A percentile compares a stretch with the other conserved stretches of the same genome.
Evolutionary conservation across 2,329 filamentous ascomycete genomes (phyloP).

Genomic region (Exserohilum rostratum): DNA sequence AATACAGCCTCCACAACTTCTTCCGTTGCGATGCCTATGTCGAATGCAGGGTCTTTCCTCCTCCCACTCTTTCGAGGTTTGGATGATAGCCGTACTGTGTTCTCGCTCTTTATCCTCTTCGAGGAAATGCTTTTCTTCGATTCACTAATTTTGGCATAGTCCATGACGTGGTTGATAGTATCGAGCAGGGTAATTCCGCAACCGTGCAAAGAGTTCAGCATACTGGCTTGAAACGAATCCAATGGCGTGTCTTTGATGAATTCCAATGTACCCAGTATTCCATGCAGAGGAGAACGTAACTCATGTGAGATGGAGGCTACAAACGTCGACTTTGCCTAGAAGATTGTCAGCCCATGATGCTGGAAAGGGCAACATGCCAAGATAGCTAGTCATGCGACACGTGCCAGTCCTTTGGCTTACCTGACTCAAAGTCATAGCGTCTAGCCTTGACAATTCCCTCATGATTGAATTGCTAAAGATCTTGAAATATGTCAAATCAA

Average conservation of each 20-base stretch:
- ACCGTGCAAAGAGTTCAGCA: conserved; percentile 50
- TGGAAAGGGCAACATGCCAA: background rate
- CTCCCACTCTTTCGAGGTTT: conserved; percentile 38
- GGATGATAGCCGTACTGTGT: conserved; percentile 36
- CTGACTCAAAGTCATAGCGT: conserved; percentile 53
- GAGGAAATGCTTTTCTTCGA: conserved; percentile 47
- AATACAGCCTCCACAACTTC: conserved; percentile 36
- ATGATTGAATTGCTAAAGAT: conserved; percentile 58
- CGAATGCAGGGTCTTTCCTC: conserved; percentile 24
- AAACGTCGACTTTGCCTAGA: conserved; percentile 57
- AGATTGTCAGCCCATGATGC: background rate
- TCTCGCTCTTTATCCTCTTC: conserved; percentile 34
- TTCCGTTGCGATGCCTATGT: conserved; percentile 27
- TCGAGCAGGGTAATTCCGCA: conserved; percentile 60
- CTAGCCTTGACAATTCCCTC: conserved; percentile 61
- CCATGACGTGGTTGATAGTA: conserved; percentile 45
- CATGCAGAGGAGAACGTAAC: conserved; percentile 53
- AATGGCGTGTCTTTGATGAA: conserved; percentile 54
- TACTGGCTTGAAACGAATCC: conserved; percentile 52
- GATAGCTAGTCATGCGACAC: background rate
- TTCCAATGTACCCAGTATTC: conserved; percentile 54
- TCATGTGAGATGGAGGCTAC: conserved; percentile 61
- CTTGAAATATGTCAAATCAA: conserved; percentile 45
- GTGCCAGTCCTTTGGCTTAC: background rate
- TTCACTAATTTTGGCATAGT: conserved; percentile 38